Percentiles rank a stretch among this genome's conserved stretches.
Evolutionary conservation across 192 early-diverging fungal species (phyloP).

Genomic region (Linnemannia zychae): DNA sequence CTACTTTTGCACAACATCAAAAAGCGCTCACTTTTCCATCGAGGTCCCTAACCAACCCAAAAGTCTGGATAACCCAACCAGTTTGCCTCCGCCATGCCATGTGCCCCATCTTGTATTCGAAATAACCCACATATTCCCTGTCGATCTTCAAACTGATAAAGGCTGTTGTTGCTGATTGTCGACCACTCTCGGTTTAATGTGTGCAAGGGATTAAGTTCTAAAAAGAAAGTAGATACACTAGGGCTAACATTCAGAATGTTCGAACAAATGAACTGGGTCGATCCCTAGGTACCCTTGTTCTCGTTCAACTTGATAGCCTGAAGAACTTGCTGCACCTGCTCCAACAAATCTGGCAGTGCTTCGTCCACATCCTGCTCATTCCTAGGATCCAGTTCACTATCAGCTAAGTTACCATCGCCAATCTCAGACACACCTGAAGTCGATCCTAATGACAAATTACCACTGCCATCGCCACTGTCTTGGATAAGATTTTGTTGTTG

Average conservation of each 20-base stretch:
- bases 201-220: neutral
- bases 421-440: conserved; percentile 18
- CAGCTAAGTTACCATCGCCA: conserved; percentile 47
- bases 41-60: neutral
- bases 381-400: conserved; percentile 34
- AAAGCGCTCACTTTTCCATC: neutral
- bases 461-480: neutral
- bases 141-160: neutral
- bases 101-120: neutral
- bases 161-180: neutral
- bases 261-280: neutral
- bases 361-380: conserved; percentile 39
- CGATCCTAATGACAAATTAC: neutral
- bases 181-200: neutral
- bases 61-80: neutral
- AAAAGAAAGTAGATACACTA: neutral
- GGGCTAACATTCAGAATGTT: neutral
- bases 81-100: neutral
- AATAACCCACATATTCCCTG: neutral
- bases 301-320: conserved; percentile 52
- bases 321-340: conserved; percentile 47
- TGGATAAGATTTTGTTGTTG: conserved; percentile 12
- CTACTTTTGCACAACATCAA: neutral
- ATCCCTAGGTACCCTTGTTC: conserved; percentile 5
- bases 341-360: conserved; percentile 41